phyloP scores from a whole-genome alignment of 768 basidiomycete genomes.

The Termitomyces sp. region DNA sequence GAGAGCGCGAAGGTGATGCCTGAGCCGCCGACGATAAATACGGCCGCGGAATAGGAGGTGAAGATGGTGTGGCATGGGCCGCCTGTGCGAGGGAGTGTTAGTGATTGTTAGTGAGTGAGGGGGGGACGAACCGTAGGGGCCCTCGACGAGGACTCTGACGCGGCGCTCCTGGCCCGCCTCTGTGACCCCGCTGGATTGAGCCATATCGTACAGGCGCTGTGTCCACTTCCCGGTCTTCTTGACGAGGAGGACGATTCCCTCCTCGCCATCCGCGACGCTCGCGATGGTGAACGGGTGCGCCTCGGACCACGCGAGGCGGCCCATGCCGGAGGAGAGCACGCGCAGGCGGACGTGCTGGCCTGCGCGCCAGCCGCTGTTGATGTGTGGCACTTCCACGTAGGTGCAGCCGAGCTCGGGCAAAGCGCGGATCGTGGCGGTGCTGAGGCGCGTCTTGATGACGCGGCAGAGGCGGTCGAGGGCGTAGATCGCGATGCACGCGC shows the following conservation, averaged over 20 bases:
- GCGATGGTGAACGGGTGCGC: slow-evolving; percentile 83
- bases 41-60: slow-evolving; percentile 57
- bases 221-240: slow-evolving; percentile 70
- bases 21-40: slow-evolving; percentile 70
- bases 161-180: slow-evolving; percentile 29
- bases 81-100: slow-evolving; percentile 29
- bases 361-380: slow-evolving; percentile 76
- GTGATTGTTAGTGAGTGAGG: neutral
- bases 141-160: slow-evolving; percentile 53
- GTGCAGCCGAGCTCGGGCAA: slow-evolving; percentile 60
- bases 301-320: slow-evolving; percentile 52
- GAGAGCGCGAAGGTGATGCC: slow-evolving; percentile 72
- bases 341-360: slow-evolving; percentile 83
- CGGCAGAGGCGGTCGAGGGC: slow-evolving; percentile 56
- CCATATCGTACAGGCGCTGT: slow-evolving; percentile 44
- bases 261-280: slow-evolving; percentile 46
- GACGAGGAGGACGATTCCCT: slow-evolving; percentile 62
- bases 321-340: slow-evolving; percentile 49
- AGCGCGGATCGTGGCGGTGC: slow-evolving; percentile 51
- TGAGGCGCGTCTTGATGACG: slow-evolving; percentile 55
- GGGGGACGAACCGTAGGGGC: slow-evolving; percentile 49
- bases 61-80: slow-evolving; percentile 57
- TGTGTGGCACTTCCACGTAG: slow-evolving; percentile 50
- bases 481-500: slow-evolving; percentile 45
- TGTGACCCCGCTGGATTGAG: slow-evolving; percentile 28